Conservation (phyloP, 2,329 filamentous ascomycete genomes). For the Scytalidium lignicola region DNA sequence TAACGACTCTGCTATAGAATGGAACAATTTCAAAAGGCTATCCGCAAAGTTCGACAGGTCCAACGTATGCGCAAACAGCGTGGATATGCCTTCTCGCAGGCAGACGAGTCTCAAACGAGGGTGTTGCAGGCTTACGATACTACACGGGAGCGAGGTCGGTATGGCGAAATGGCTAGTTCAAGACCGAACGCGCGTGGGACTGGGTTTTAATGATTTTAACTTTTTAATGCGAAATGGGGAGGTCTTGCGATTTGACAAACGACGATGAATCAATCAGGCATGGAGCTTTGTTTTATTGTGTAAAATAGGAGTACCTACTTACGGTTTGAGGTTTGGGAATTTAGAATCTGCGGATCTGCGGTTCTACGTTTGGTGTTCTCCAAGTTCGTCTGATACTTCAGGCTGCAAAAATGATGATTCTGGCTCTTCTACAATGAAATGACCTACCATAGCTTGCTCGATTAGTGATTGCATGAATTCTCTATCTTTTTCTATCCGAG, state of each 20-base stretch:
- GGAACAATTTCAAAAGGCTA: conserved; percentile 99
- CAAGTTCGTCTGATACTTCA: too few species aligned
- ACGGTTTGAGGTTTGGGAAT: too few species aligned
- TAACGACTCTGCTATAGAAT: conserved; percentile 57
- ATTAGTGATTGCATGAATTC: too few species aligned
- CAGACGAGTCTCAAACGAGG: conserved; percentile 91
- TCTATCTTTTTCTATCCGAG: too few species aligned
- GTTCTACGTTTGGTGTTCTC: too few species aligned
- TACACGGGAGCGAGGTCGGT: conserved; percentile 82
- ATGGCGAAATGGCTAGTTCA: conserved; percentile 77
- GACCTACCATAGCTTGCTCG: too few species aligned
- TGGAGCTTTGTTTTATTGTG: not conserved
- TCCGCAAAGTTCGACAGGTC: conserved; percentile 95
- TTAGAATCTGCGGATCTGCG: too few species aligned
- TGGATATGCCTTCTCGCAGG: conserved; percentile 96
- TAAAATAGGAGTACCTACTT: too few species aligned
- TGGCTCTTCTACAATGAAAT: too few species aligned
- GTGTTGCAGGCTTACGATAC: conserved; percentile 98
- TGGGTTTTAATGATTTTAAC: not conserved
- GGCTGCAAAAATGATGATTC: too few species aligned
- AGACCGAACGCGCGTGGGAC: conserved; percentile 11
- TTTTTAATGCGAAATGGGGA: not conserved
- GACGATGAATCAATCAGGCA: not conserved
- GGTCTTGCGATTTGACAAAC: not conserved
- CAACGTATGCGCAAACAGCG: conserved; percentile 99